Percentiles rank a stretch among this genome's conserved stretches.
Evolutionary conservation across 2,329 filamentous ascomycete genomes (phyloP).

Genomic region (Colletotrichum brevisporum): DNA sequence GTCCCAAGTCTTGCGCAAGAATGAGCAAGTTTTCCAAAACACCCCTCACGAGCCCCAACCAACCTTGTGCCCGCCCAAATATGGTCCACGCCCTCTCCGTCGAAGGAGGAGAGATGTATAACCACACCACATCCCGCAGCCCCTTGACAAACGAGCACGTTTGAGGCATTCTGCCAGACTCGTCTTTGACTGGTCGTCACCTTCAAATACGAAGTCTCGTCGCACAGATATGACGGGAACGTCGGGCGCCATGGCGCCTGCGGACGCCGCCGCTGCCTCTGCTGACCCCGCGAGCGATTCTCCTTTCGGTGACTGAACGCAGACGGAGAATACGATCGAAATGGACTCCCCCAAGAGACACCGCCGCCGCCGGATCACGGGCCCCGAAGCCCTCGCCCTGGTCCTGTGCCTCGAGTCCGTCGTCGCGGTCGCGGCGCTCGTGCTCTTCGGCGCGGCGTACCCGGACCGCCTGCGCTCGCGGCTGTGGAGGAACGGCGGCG

Average conservation of each 20-base stretch:
- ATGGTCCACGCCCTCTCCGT: too few species aligned
- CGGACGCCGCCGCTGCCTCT: background rate
- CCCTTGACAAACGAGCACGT: conserved; percentile 1
- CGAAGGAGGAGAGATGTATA: background rate
- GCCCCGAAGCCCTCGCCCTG: background rate
- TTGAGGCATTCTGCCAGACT: conserved; percentile 2
- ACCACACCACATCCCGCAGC: background rate
- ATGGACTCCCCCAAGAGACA: background rate
- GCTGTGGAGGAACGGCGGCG: conserved; percentile 48
- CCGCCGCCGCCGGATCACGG: background rate
- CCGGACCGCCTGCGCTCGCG: conserved; percentile 44
- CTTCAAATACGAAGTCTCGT: background rate
- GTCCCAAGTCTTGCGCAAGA: conserved; percentile 28
- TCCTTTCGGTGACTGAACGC: background rate
- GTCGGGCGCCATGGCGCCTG: conserved; percentile 4
- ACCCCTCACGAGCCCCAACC: background rate
- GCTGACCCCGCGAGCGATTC: background rate
- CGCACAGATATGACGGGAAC: background rate
- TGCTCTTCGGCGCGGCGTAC: conserved; percentile 45
- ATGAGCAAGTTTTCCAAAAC: conserved; percentile 40
- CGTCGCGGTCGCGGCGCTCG: conserved; percentile 30
- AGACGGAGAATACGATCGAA: background rate
- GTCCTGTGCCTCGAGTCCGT: conserved; percentile 43
- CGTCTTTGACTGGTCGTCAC: background rate
- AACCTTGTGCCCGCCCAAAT: background rate